Conservation (phyloP, 805 yeast species). For the Schwanniomyces vanrijiae region DNA sequence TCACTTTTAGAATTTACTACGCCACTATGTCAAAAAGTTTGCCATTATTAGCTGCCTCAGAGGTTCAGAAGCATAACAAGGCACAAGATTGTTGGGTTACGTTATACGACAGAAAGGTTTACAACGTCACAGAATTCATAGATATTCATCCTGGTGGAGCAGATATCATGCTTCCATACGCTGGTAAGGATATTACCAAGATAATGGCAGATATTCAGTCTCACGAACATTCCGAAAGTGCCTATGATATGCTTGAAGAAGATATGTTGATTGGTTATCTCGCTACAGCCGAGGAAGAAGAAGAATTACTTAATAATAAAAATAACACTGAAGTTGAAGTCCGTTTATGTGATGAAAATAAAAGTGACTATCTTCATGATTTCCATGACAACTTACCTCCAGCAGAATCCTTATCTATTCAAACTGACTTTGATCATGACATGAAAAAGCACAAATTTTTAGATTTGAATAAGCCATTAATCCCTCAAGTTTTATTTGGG, state of each 20-base stretch:
- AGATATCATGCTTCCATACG: slow-evolving; percentile 55
- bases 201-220: slow-evolving; percentile 70
- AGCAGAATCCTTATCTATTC: slow-evolving; percentile 68
- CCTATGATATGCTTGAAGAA: slow-evolving; percentile 84
- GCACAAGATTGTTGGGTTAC: slow-evolving; percentile 76
- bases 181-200: slow-evolving; percentile 65
- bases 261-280: slow-evolving; percentile 76
- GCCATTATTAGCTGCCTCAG: slow-evolving; percentile 59
- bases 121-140: slow-evolving; percentile 73
- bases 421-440: slow-evolving; percentile 77
- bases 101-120: slow-evolving; percentile 73
- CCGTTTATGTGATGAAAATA: slow-evolving; percentile 24
- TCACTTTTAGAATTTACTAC: not conserved
- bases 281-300: slow-evolving; percentile 79
- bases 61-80: slow-evolving; percentile 54
- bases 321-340: slow-evolving; percentile 62
- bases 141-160: slow-evolving; percentile 75
- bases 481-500: slow-evolving; percentile 75
- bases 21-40: slow-evolving; percentile 27
- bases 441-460: slow-evolving; percentile 76
- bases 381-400: slow-evolving; percentile 67
- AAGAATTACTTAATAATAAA: slow-evolving; percentile 62
- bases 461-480: slow-evolving; percentile 79
- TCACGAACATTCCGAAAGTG: slow-evolving; percentile 82
- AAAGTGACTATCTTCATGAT: slow-evolving; percentile 31